Base-by-base conservation (phyloP, 805 yeast genomes). In the Teunomyces stri region DNA sequence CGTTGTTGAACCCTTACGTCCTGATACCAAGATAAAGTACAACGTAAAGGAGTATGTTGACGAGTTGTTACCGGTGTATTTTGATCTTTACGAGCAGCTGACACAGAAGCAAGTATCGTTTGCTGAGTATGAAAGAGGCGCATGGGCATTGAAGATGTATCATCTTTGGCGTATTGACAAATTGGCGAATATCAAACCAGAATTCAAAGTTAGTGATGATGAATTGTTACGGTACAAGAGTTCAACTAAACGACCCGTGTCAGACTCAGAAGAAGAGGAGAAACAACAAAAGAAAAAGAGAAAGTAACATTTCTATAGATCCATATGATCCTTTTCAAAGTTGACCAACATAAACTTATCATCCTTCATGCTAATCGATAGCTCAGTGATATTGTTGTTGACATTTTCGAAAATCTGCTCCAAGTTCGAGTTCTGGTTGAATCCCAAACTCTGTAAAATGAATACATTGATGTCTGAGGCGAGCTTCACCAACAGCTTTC, bases 31-130 rank as follows among this genome's bases (percentile, higher is more conserved):
- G 37, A 67, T 75, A 29, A 76, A 75, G 54, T 75, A 75, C 52
- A 70, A 60, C 31, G 51, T 62, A 15, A 70, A 68, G 45, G 81
- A 75, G 55, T 76, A 75, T 45, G 49, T 62, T 7, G 72, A 70
- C 3, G 68, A 70, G 43, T 64, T 60, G 21, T 49, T 74, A 16
- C 64, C 42, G 2, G 54, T 52, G 5, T 55, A 55, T 46, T 47
- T 60, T 18, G 49, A 52, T 3, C 27, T 57, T 2, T 28, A 42
- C 5, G 27, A 40, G 3, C 18, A 40, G 10, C 27, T 9, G 27
- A 25, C 27, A 25, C 11, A 25, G 13, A 44, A 43, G 2, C 41
- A 46, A 6, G 25, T 50, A 1, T 46, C 44, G 13, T 48, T 61
- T 51, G 43, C 49, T 22, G 29, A 29, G 4, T 47, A 69, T 28